A percentile compares a stretch with the other conserved stretches of the same genome.
Conservation (phyloP, 352 stramenopile genomes). For the Thraustotheca clavata region DNA sequence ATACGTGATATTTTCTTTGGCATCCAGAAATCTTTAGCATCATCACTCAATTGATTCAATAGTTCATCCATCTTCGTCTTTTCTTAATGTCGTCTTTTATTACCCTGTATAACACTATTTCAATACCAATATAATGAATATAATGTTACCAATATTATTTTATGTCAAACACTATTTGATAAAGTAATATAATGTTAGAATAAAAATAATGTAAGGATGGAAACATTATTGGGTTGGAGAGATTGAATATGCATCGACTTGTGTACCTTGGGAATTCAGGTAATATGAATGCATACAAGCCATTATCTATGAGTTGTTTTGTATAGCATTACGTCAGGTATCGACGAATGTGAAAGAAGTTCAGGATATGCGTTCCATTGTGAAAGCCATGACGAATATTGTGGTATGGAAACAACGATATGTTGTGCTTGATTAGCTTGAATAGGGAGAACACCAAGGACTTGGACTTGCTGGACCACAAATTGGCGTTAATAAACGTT, state of each 20-base stretch:
- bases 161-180: too few species aligned
- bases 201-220: too few species aligned
- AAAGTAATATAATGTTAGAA: too few species aligned
- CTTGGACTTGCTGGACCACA: slow-evolving; percentile 72
- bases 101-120: too few species aligned
- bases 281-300: neutral
- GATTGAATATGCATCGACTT: slow-evolving; percentile 7
- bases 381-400: slow-evolving; percentile 43
- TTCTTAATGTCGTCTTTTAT: too few species aligned
- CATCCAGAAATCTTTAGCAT: slow-evolving; percentile 66
- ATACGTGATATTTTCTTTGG: slow-evolving; percentile 44
- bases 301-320: too few species aligned
- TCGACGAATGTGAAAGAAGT: slow-evolving; percentile 59
- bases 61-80: neutral
- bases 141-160: too few species aligned
- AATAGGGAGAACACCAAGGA: slow-evolving; percentile 49
- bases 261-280: slow-evolving; percentile 10
- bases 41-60: slow-evolving; percentile 38
- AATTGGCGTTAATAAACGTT: slow-evolving; percentile 60
- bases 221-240: neutral
- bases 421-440: neutral
- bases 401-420: neutral
- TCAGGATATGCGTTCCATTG: slow-evolving; percentile 36
- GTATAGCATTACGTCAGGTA: slow-evolving; percentile 50
- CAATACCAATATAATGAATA: too few species aligned